Base-by-base conservation (phyloP, 805 yeast genomes). In the Metschnikowia lachancei region DNA sequence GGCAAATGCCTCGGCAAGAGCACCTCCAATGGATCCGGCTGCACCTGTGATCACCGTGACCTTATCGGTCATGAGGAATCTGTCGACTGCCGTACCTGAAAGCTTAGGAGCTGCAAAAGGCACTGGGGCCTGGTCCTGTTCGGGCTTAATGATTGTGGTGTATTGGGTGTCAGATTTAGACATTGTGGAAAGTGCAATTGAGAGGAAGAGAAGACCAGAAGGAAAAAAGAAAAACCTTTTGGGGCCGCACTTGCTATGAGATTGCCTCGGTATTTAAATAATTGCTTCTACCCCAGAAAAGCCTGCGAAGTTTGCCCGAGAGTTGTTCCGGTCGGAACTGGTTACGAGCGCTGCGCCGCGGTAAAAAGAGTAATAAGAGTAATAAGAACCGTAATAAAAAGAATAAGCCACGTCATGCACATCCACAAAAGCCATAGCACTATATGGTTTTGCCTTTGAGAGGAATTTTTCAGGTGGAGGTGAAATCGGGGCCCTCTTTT, bases 1-100 rank as follows among this genome's bases (percentile, higher is more conserved):
- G 83, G 89, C 64, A 77, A 58, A 63, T 0, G 62, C 61, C 37
- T 52, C 59, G 20, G 65, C 62, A 28, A 63, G 53, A 32, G 64
- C 66, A 13, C 56, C 59, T 1, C 64, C 68, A 48, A 64, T 64
- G 22, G 65, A 64, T 8, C 68, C 65, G 20, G 62, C 59, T 6
- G 65, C 65, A 2, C 68, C 68, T 8, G 68, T 63, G 29, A 63
- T 55, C 13, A 55, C 62, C n/a, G 65, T 60, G 14, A 60, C 63
- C 36, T 62, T 63, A 2, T 54, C 62, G n/a, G 32, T 49, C 55
- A 52, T 48, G 41, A 36, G 49, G 22, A 55, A 55, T 13, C 59
- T 40, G 38, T 55, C 59, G 31, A 42, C 42, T 16, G 46, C 53
- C 10, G 57, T 45, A 8, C 59, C 57, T 10, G 24, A 24, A 19